Conservation (phyloP, 164 flowering plant species). For the Amborella trichopoda region DNA sequence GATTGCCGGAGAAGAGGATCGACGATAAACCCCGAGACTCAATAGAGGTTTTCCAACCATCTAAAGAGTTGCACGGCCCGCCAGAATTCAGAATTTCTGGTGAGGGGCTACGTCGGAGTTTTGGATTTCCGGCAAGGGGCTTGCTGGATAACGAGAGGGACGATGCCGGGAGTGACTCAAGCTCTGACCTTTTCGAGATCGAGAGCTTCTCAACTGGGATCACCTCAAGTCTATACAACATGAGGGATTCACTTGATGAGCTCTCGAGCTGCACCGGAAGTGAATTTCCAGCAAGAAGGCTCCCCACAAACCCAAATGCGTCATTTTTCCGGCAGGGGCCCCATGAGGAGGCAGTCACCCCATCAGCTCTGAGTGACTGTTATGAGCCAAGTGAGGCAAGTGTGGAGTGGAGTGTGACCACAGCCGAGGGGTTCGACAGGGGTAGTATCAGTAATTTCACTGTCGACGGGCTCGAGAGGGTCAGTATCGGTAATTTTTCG, state of each 20-base stretch:
- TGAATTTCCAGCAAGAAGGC: too few species aligned
- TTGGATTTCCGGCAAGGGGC: slow-evolving; percentile 23
- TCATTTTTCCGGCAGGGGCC: too few species aligned
- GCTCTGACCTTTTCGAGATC: slow-evolving; percentile 88
- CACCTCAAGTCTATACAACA: slow-evolving; percentile 18
- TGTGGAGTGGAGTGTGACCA: slow-evolving; percentile 86
- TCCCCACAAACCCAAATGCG: too few species aligned
- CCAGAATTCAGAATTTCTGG: too few species aligned
- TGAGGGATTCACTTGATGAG: slow-evolving; percentile 54
- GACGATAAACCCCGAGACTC: slow-evolving; percentile 44
- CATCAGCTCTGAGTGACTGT: slow-evolving; percentile 37
- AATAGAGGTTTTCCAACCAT: slow-evolving; percentile 42
- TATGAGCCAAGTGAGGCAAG: slow-evolving; percentile 91
- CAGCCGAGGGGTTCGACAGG: slow-evolving; percentile 72
- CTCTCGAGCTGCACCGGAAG: too few species aligned
- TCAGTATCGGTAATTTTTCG: too few species aligned
- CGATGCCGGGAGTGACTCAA: slow-evolving; percentile 66
- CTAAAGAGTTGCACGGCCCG: too few species aligned
- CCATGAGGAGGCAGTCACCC: slow-evolving; percentile 30
- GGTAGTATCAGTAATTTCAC: slow-evolving; percentile 30
- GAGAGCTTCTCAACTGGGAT: slow-evolving; percentile 77
- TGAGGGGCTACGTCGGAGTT: slow-evolving; percentile 11
- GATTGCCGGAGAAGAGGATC: neutral
- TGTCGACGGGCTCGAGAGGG: neutral
- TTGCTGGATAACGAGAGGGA: too few species aligned